Conservation (phyloP, 208 protist species). For the Acanthamoeba pearcei region DNA sequence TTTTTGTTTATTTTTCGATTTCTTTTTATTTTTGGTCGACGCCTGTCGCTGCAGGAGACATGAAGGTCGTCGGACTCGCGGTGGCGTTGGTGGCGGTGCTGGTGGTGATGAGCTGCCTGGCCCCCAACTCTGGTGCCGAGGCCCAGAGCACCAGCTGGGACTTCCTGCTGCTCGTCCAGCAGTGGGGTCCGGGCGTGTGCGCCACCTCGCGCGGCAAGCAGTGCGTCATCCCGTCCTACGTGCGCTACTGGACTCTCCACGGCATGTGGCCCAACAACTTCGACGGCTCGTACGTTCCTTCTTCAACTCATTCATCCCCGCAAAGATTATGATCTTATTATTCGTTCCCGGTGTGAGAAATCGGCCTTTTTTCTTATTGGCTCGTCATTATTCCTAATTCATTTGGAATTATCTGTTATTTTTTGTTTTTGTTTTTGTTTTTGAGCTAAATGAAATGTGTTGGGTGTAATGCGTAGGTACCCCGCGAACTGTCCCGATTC, state of each 20-base stretch:
- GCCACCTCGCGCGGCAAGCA: slow-evolving; percentile 46
- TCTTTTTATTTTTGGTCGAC: no score
- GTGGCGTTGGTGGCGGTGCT: slow-evolving; percentile 28
- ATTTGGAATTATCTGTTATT: neutral
- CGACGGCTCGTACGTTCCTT: slow-evolving; percentile 47
- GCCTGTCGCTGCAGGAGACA: neutral
- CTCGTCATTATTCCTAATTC: neutral
- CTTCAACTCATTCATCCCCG: neutral
- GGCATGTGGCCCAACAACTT: slow-evolving; percentile 72
- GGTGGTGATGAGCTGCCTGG: neutral
- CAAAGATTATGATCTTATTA: no score
- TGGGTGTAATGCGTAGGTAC: neutral
- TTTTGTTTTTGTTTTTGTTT: neutral
- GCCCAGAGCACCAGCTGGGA: slow-evolving; percentile 62
- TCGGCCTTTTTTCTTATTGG: neutral
- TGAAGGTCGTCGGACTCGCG: slow-evolving; percentile 26
- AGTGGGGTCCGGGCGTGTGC: slow-evolving; percentile 72
- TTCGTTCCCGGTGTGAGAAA: no score
- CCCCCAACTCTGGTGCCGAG: neutral
- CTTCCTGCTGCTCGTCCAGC: slow-evolving; percentile 72
- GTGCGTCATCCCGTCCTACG: slow-evolving; percentile 50
- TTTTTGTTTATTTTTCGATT: neutral
- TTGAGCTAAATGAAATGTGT: neutral
- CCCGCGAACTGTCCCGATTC: slow-evolving; percentile 49
- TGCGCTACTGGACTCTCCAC: slow-evolving; percentile 74